Percentiles rank a stretch among this genome's conserved stretches.
Conservation (phyloP, 768 basidiomycete species). For the Kwoniella dejecticola region DNA sequence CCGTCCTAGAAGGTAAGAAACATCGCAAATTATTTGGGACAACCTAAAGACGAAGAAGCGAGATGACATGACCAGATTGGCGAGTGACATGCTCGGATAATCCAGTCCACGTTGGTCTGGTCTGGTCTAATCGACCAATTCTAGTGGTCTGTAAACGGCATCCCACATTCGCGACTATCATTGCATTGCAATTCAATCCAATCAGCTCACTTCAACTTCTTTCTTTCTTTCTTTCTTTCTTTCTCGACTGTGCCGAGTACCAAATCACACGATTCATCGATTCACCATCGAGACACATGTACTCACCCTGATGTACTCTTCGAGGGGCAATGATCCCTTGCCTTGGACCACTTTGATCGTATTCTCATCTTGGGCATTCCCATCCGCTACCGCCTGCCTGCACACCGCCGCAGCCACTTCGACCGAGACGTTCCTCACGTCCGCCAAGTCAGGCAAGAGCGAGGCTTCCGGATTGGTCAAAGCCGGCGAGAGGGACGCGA, state of each 20-base stretch:
- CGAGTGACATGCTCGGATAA: neutral
- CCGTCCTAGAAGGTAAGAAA: too few species aligned
- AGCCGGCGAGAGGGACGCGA: constrained; percentile 77
- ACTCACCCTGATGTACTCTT: constrained; percentile 60
- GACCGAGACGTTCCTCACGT: constrained; percentile 72
- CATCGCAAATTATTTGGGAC: too few species aligned
- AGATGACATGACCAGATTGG: too few species aligned
- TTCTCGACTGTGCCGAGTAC: too few species aligned
- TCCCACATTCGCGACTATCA: constrained; percentile 60
- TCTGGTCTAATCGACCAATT: constrained; percentile 37
- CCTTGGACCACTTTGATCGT: constrained; percentile 50
- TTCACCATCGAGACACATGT: too few species aligned
- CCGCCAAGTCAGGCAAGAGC: constrained; percentile 74
- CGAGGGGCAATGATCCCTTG: constrained; percentile 38
- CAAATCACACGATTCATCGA: too few species aligned
- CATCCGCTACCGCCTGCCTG: constrained; percentile 75
- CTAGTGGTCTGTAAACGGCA: constrained; percentile 61
- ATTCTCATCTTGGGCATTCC: constrained; percentile 60
- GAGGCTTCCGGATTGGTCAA: constrained; percentile 69
- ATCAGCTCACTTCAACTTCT: neutral
- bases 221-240: too few species aligned
- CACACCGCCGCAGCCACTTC: constrained; percentile 79
- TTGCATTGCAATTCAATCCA: neutral
- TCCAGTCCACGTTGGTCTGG: neutral
- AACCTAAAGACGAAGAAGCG: too few species aligned